Evolutionary conservation across 352 stramenopile genomes (phyloP), one percentile per base, ranked within the genome.

Genomic region (Phytophthora fragariaefolia): DNA sequence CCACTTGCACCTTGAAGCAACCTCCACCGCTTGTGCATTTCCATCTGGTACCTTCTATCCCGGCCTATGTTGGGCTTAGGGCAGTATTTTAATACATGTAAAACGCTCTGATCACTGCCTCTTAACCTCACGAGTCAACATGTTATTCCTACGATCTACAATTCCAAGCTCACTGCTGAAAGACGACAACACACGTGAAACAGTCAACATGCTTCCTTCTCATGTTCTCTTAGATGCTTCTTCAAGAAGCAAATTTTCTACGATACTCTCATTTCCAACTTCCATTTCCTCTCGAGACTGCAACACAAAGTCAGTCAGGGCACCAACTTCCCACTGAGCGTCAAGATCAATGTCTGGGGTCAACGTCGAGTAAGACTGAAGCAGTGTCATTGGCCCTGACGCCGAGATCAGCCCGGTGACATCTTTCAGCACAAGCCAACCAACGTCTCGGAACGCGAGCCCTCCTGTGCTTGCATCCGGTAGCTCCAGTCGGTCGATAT

Each of bases 251-350:
- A 74, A 34, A n/a, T 58, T 74, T 23, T 73, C 66, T 12, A 73
- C 38, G 40, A 70, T 60, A 2, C 22, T 20, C 5, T 70, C 60
- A 32, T 62, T 74, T 2, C 66, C 66, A 10, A 34, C 47, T 30
- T 74, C 66, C 24, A 66, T 20, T 8, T 62, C 59, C 40, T 58
- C 60, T 15, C 66, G 59, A 22, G 66, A 70, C 4, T 62, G 52
- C 13, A 83, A 55, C 24, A 83, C 75, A 26, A 86, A 82, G 26
- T 83, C 62, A 6, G 73, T 83, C 23, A 83, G 36, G 1, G 66
- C 50, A 32, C 67, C 69, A 1, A 80, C 51, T 22, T 80, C 56
- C 40, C 71, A 71, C 3, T 80, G 58, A 0, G 55, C 36, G 47
- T 77, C 59, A 5, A 77, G 46, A 15, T 69, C 48, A n/a, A 76